Conservation (phyloP, 169 alveolate species). For the Eimeria tenella region DNA sequence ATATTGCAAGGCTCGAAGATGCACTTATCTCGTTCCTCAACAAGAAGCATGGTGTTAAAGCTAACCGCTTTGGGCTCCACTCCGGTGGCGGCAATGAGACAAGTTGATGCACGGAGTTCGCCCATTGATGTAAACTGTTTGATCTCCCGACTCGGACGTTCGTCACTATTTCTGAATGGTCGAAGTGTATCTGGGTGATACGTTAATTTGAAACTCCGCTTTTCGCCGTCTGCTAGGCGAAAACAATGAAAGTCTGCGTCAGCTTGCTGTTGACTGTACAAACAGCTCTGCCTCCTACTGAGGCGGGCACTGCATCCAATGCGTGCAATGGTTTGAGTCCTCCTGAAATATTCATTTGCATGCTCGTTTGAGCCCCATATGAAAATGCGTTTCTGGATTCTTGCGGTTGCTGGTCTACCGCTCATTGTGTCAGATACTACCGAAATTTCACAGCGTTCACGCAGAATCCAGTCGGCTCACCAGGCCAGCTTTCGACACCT, state of each 20-base stretch:
- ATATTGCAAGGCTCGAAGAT: constrained; percentile 28
- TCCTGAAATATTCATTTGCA: no score
- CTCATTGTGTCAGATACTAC: neutral
- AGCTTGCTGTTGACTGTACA: no score
- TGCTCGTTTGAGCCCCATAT: neutral
- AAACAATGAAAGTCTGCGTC: no score
- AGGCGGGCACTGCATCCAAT: no score
- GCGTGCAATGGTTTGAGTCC: no score
- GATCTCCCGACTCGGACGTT: neutral
- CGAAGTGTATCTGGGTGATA: no score
- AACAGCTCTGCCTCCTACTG: no score
- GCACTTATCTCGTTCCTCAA: constrained; percentile 20
- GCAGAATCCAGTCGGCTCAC: constrained; percentile 15
- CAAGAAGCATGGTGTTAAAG: neutral
- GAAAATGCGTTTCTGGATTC: constrained; percentile 32
- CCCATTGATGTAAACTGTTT: no score
- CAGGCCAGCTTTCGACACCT: neutral
- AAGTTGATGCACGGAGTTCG: neutral
- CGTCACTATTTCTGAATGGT: neutral
- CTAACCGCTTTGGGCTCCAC: neutral
- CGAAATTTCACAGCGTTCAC: constrained; percentile 34
- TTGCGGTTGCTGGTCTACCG: neutral
- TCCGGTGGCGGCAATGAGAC: neutral
- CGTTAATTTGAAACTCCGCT: no score
- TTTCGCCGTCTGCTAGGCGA: no score